Evolutionary conservation across 78 protist species (phyloP), one percentile per base, ranked within the genome.

Genomic region (Dictyostelium intermedium): DNA sequence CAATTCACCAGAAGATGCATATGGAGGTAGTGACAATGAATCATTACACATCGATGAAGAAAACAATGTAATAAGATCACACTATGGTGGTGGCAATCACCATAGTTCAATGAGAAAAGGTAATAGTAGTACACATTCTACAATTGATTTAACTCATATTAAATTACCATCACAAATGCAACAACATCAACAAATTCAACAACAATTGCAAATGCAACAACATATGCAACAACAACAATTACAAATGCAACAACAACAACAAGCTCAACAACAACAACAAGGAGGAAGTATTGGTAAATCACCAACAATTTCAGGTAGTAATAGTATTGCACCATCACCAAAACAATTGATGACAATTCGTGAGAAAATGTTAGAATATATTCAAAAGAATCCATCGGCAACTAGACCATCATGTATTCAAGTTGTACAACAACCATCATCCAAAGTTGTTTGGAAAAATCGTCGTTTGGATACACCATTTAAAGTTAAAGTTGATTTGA

Each of bases 271-370:
- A n/a, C 83, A 77, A 77, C 37, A 0, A 66, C 27, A 18, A 66
- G 13, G 9, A 39, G 11, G 32, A 8, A 20, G 35, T 13, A 30
- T 50, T 50, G 35, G 41, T 7, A 43, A 25, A 30, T 32, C 35
- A 5, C 63, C 39, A 25, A 45, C 85, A 25, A 79, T 35, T 20
- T 84, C 86, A 9, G 85, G 61, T 66, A 76, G 47, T 16, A 61
- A 27, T 76, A 80, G 83, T 41, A 74, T 87, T 9, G 77, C 93
- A 27, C 92, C 93, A 56, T 87, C 93, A 79, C 93, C 93, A 13
- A 87, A 87, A 66, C 93, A 87, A 66, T 63, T 87, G n/a, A 87
- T 87, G 93, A 87, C 83, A 20, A 87, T 87, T 39, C 77, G 93
- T 18, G 93, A 87, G 30, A 79, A 87, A 73, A 87, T 87, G 93